Evolutionary conservation across 176 grass and related monocot species (phyloP).

Genomic region (Alloteropsis semialata): DNA sequence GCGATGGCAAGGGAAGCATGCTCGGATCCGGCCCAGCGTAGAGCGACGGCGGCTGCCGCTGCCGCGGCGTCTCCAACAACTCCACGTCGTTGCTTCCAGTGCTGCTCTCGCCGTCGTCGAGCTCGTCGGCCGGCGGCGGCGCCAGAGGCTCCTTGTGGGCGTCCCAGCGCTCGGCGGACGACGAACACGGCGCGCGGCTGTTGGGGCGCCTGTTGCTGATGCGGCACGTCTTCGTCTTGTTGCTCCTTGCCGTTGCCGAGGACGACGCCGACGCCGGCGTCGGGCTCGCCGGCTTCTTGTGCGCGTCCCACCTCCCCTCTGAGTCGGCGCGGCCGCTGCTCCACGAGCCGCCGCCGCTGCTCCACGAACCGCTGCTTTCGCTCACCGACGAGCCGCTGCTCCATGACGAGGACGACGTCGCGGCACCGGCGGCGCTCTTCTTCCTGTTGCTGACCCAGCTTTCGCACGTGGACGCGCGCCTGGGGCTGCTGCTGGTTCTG

Average conservation of each 20-base stretch:
- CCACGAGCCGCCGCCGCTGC: no score
- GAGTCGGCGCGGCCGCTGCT: neutral
- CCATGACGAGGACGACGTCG: neutral
- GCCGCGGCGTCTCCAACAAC: no score
- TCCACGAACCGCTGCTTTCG: no score
- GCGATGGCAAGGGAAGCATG: no score
- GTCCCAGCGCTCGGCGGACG: neutral
- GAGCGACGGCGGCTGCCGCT: no score
- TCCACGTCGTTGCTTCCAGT: no score
- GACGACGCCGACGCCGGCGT: neutral
- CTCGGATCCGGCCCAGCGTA: no score
- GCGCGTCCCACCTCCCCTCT: neutral
- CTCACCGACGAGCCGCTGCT: no score
- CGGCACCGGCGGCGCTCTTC: neutral
- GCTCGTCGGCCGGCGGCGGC: neutral
- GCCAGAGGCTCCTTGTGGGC: neutral
- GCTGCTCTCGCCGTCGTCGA: neutral
- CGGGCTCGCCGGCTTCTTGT: neutral
- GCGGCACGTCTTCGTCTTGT: no score
- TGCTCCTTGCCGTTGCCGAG: no score
- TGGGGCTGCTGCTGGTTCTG: no score
- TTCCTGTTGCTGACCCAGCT: neutral
- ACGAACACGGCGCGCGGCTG: neutral
- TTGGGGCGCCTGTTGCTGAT: no score
- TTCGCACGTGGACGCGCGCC: neutral